Base-by-base conservation (phyloP, 2,329 filamentous ascomycete species). In the Alternaria arbusti region DNA sequence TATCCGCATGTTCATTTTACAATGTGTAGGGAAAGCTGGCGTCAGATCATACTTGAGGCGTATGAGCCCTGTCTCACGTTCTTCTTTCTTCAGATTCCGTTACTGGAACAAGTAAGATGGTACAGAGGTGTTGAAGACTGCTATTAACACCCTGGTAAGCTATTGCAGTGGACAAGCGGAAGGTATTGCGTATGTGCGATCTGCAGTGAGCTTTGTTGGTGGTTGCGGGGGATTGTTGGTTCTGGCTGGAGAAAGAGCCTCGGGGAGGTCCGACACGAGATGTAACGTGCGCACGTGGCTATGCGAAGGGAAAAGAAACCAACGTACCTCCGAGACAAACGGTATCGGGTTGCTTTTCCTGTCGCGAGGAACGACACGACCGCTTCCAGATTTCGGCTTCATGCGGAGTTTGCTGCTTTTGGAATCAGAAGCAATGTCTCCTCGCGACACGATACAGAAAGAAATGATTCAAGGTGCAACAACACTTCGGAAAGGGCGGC, bases 61-160 rank as follows among this genome's bases (percentile, higher is more conserved):
- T 59, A 49, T 50, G 56, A 49, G 44, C 17, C 46, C 22, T 40
- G 60, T 62, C 59, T 63, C 58, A 61, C 51, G 58, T 67, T 30
- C 51, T 57, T 58, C 50, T 54, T 45, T 57, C 40, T 57, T 57
- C 43, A 25, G 55, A 50, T 47, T 49, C 30, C 30, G 58, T 50
- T 70, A 54, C 67, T 66, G 44, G 20, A 68, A 52, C 12, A 28
- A 59, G 69, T 59, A 70, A 62, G 45, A 59, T 55, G 40, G n/a
- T 12, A 9, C 6, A 12, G 23, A 12, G 13, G 28, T 64, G 67
- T 73, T 22, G 68, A 71, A 63, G 26, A 59, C 70, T 70, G 71
- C 45, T 73, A 73, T 72, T 61, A 44, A 55, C 15, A 63, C 63
- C 71, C 70, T 66, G 59, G 69, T 66, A 57, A 25, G 25, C 63